Base-by-base conservation (phyloP, 176 grass and related monocot genomes). In the Hyparrhenia diplandra region DNA sequence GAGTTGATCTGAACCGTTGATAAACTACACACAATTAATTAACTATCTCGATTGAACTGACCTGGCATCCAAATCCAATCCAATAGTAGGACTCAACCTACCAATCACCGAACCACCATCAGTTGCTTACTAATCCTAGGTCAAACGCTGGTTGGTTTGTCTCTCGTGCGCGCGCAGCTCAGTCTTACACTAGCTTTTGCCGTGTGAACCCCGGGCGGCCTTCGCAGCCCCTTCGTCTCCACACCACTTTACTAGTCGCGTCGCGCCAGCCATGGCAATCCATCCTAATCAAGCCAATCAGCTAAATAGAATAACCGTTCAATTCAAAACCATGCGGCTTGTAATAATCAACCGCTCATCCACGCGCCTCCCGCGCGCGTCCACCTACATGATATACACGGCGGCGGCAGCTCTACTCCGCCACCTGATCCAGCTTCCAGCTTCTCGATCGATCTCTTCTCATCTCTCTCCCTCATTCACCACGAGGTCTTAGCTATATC, bases 211-310 rank as follows among this genome's bases (percentile, higher is more conserved):
- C 57, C 43, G 28, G 64, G 23, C 74, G 28, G 64, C 64, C 74
- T 87, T 87, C 74, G 67, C 80, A 21, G 80, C 20, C 14, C 34
- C 45, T 78, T 88, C 74, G 67, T 41, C 34, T 73, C 10, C 74
- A 58, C 5, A 42, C 86, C 35, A 51, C 80, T 83, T 51, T 83
- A 16, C 39, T 58, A 8, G 1, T 24, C 13, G 0, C 0, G 31
- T 17, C 67, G 67, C 12, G 8, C 9, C n/a, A 13, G 60, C 20
- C 54, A 52, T 5, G 70, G 8, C 43, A 32, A 47, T 25, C 71
- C 78, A 52, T 20, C 46, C 54, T 17, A 47, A 46, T 28, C 0
- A 43, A 70, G 3, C 29, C 32, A 16, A 37, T 54, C 60, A 45
- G 13, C 35, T 39, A 27, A 25, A 8, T 43, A 6, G 6, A 8